These are phyloP conservation scores for Fusarium falciforme DNA, from an alignment of 2,329 filamentous ascomycete species.

Conservation along the genomic window DNA sequence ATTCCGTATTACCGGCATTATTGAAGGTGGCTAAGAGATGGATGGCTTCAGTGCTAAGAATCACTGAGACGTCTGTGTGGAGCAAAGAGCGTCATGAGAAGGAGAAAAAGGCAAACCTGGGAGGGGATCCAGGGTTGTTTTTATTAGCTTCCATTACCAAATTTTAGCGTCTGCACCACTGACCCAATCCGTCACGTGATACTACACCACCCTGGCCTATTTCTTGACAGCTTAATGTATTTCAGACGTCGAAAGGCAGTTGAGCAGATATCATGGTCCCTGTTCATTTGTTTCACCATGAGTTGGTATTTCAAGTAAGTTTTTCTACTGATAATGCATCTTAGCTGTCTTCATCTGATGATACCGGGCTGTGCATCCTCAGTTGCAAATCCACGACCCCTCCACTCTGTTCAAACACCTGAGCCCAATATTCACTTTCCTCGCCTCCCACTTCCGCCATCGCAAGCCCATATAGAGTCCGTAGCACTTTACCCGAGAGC, in stretches of 20 bases:
- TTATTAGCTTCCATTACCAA: not conserved
- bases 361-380: not conserved
- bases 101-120: not conserved
- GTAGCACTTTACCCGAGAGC: slow-evolving; percentile 2
- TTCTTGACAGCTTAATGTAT: no score
- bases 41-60: not conserved
- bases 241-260: no score
- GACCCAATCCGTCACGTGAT: not conserved
- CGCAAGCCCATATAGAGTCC: not conserved
- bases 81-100: not conserved
- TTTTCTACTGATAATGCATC: not conserved
- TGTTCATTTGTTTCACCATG: no score
- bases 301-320: no score
- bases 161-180: not conserved
- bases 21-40: not conserved
- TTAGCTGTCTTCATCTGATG: not conserved
- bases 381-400: not conserved
- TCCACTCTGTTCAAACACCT: not conserved
- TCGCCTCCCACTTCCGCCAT: not conserved
- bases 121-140: not conserved
- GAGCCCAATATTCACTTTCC: not conserved
- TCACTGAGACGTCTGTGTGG: not conserved
- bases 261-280: no score
- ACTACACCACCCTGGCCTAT: no score
- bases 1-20: not conserved